A percentile compares a stretch with the other conserved stretches of the same genome.
phyloP scores from a whole-genome alignment of 345 rosid genomes.

The Crucihimalaya himalaica region DNA sequence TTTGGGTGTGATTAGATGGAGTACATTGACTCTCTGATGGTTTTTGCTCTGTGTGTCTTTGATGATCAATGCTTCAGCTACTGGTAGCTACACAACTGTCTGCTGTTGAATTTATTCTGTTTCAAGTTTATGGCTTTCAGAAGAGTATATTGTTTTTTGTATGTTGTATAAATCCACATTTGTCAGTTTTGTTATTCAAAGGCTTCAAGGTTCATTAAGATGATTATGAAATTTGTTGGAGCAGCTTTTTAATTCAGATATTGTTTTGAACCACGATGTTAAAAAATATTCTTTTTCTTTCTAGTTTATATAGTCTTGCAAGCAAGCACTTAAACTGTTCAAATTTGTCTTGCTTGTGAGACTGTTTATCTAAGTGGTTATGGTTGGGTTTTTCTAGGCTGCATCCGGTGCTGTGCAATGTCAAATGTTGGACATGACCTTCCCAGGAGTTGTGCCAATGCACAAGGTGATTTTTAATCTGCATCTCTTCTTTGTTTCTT shows the following conservation, averaged over 20 bases:
- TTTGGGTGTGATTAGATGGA: conserved; percentile 6
- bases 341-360: neutral
- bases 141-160: neutral
- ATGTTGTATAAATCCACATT: neutral
- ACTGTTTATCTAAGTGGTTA: conserved; percentile 15
- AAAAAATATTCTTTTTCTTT: neutral
- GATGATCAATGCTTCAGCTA: neutral
- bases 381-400: conserved; percentile 49
- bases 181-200: neutral
- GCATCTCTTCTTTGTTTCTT: conserved; percentile 5
- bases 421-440: conserved; percentile 95
- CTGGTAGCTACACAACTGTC: conserved; percentile 1
- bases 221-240: neutral
- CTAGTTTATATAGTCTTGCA: neutral
- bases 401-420: conserved; percentile 99
- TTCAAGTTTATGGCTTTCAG: neutral
- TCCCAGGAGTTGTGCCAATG: conserved; percentile 97
- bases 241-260: neutral
- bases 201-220: neutral
- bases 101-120: conserved; percentile 4
- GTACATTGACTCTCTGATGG: conserved; percentile 2
- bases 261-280: neutral
- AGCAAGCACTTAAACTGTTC: neutral
- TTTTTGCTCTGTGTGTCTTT: conserved; percentile 9
- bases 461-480: conserved; percentile 60